Conservation (phyloP, 352 stramenopile genomes). For the Phytopythium vexans region DNA sequence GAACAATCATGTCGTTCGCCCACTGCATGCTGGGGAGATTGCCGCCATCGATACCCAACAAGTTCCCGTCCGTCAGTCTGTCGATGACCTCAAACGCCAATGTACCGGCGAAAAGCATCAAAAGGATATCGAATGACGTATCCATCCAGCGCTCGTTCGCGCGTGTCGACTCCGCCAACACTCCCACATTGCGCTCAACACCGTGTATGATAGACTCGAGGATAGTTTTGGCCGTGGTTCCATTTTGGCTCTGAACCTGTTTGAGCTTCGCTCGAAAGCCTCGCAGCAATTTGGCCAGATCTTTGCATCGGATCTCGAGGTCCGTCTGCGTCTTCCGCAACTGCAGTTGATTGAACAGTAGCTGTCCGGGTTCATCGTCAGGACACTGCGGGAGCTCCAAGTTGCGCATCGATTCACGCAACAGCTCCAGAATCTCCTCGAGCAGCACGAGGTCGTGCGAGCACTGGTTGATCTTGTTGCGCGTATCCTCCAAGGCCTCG, state of each 20-base stretch:
- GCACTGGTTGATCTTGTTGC: slow-evolving; percentile 88
- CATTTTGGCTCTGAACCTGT: slow-evolving; percentile 77
- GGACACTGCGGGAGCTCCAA: slow-evolving; percentile 91
- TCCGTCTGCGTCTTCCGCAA: slow-evolving; percentile 78
- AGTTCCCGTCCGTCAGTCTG: slow-evolving; percentile 91
- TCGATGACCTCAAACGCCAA: slow-evolving; percentile 95
- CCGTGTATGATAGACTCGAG: slow-evolving; percentile 57
- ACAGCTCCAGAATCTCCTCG: slow-evolving; percentile 95
- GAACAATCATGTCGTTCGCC: slow-evolving; percentile 43
- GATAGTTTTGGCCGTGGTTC: slow-evolving; percentile 72
- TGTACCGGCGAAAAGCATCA: slow-evolving; percentile 90
- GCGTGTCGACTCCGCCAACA: slow-evolving; percentile 52
- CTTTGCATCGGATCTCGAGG: slow-evolving; percentile 89
- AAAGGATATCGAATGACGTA: slow-evolving; percentile 82
- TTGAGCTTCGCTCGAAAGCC: slow-evolving; percentile 90
- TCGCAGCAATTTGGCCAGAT: slow-evolving; percentile 91
- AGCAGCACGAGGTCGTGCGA: slow-evolving; percentile 94
- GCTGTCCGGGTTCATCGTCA: slow-evolving; percentile 78
- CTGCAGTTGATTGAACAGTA: slow-evolving; percentile 93
- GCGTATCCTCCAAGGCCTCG: slow-evolving; percentile 85
- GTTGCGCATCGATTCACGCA: slow-evolving; percentile 92
- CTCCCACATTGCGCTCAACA: slow-evolving; percentile 60
- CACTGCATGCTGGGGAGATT: slow-evolving; percentile 41
- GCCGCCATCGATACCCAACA: slow-evolving; percentile 67
- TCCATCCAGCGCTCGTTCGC: slow-evolving; percentile 65